Evolutionary conservation across 2,329 filamentous ascomycete genomes (phyloP), one percentile per base, ranked within the genome.

Genomic region (Bipolaris victoriae): DNA sequence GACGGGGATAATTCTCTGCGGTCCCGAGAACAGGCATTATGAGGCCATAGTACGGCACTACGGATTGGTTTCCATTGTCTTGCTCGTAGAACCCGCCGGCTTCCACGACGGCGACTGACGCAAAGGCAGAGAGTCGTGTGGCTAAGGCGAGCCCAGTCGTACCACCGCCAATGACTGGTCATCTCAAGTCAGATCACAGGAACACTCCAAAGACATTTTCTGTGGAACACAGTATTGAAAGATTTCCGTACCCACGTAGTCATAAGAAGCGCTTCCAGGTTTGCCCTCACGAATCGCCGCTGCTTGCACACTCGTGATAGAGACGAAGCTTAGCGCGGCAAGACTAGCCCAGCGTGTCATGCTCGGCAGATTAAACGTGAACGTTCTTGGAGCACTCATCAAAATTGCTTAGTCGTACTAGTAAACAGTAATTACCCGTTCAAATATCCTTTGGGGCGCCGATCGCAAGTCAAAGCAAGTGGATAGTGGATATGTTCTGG

Each of bases 141-240:
- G 70, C 71, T 15, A 74, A 58, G 7, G 65, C 62, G 15, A 71
- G 60, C 5, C 70, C 70, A 7, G 68, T 66, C n/a, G 62, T 69
- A 2, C 71, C 71, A 13, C 69, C 70, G 5, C 71, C 70, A 15
- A 72, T 58, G 7, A 73, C 68, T 63, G 57, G 45, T 16, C 16
- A 64, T 60, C 46, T 66, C 16, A 39, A 64, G 47, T 72, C 66
- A 37, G 69, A 53, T 18, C 66, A 13, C 61, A 4, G 67, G 65
- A 58, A 60, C 65, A 54, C 67, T 26, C 5, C 11, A 41, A 24
- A 18, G 22, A 26, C 24, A 10, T 16, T 41, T 24, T 13, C 15
- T 40, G 47, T 39, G 7, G 36, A 20, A 31, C 24, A 33, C 9
- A 29, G 26, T 11, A 36, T 37, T 22, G 39, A 43, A 15, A 18